These are phyloP conservation scores for Geosmithia flava DNA, from an alignment of 2,329 filamentous ascomycete genomes.

Conservation along the genomic window DNA sequence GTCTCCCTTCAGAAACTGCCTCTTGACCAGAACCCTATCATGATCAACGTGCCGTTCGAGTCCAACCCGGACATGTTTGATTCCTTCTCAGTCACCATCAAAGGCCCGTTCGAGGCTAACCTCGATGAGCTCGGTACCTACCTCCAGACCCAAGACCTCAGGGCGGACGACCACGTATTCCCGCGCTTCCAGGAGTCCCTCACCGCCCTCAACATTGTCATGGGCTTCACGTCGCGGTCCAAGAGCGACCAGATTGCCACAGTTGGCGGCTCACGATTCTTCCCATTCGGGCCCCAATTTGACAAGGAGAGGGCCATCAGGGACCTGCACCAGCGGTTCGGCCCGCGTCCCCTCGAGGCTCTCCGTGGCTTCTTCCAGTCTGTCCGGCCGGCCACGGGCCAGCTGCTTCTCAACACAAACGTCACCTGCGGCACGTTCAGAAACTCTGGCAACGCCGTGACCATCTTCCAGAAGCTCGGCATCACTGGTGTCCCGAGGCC, in stretches of 20 bases:
- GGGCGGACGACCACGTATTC: slow-evolving; percentile 21
- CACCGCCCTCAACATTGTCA: slow-evolving; percentile 38
- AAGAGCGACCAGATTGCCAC: slow-evolving; percentile 20
- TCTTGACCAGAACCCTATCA: slow-evolving; percentile 19
- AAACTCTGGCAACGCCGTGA: slow-evolving; percentile 17
- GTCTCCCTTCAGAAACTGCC: slow-evolving; percentile 23
- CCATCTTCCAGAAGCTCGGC: slow-evolving; percentile 15
- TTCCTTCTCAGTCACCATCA: slow-evolving; percentile 26
- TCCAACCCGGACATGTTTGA: slow-evolving; percentile 16
- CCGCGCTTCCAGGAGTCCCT: slow-evolving; percentile 35
- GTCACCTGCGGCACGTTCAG: slow-evolving; percentile 42
- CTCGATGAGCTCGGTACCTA: slow-evolving; percentile 31
- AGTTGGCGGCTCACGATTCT: slow-evolving; percentile 35
- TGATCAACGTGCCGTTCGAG: slow-evolving; percentile 19
- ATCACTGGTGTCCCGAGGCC: background rate
- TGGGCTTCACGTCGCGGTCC: slow-evolving; percentile 29
- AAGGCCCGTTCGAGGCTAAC: slow-evolving; percentile 22
- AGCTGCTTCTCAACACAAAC: slow-evolving; percentile 42
- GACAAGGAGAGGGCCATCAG: slow-evolving; percentile 8
- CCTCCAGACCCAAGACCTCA: slow-evolving; percentile 26
- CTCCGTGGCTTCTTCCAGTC: slow-evolving; percentile 45
- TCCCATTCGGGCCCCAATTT: slow-evolving; percentile 19
- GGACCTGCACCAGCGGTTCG: slow-evolving; percentile 6
- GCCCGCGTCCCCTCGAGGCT: slow-evolving; percentile 20
- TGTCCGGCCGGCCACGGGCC: slow-evolving; percentile 37